A percentile compares a stretch with the other conserved stretches of the same genome.
phyloP scores from a whole-genome alignment of 2,329 filamentous ascomycete species.

The Xylaria sp. region DNA sequence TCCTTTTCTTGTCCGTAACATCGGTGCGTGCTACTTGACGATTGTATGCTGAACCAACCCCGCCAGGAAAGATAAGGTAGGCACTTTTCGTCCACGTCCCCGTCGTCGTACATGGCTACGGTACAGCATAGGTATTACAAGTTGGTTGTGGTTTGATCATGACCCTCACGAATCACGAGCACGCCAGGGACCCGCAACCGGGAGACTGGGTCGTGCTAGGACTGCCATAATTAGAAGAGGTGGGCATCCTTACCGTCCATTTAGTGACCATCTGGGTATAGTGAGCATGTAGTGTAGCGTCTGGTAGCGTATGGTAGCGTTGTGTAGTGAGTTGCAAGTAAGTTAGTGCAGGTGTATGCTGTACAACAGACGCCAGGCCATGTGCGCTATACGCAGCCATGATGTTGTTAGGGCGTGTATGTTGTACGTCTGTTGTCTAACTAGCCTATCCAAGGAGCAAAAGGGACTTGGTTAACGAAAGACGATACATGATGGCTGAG shows the following conservation, averaged over 20 bases:
- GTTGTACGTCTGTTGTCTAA: neutral
- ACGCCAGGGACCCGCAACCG: conserved; percentile 40
- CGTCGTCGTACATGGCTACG: conserved; percentile 3
- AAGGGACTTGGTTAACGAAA: conserved; percentile 23
- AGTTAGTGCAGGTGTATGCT: conserved; percentile 9
- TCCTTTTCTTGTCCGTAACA: conserved; percentile 22
- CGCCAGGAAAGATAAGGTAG: conserved; percentile 1
- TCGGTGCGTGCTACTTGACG: conserved; percentile 14
- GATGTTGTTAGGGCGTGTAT: neutral
- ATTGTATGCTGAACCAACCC: conserved; percentile 4
- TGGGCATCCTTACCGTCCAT: conserved; percentile 26
- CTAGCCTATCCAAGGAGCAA: neutral
- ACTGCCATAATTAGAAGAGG: conserved; percentile 44
- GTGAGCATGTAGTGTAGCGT: conserved; percentile 19
- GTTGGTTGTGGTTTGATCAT: neutral
- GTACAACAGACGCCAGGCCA: conserved; percentile 36
- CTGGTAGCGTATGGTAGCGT: neutral
- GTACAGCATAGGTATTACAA: neutral
- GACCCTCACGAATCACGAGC: conserved; percentile 31
- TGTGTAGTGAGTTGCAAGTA: neutral
- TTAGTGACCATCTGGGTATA: conserved; percentile 31
- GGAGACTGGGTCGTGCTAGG: conserved; percentile 43
- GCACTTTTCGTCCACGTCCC: conserved; percentile 13
- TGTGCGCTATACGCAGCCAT: conserved; percentile 33
- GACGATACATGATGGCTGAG: conserved; percentile 29